Percentiles rank a stretch among this genome's conserved stretches.
phyloP scores from a whole-genome alignment of 176 grass and related monocot genomes.

The Bolboschoenus planiculmis region DNA sequence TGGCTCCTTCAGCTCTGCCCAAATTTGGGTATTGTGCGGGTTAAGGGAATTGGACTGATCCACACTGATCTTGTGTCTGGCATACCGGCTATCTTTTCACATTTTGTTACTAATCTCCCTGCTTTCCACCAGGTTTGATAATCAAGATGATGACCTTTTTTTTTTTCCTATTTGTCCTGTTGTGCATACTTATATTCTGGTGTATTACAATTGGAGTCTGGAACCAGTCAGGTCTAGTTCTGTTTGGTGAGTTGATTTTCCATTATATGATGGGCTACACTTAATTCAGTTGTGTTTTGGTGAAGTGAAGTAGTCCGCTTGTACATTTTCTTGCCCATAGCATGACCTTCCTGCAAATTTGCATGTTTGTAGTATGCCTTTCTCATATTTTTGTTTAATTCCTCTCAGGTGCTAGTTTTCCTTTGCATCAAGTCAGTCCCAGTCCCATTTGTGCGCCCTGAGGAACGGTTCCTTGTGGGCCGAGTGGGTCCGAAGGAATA shows the following conservation, averaged over 20 bases:
- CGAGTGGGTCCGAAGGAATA: conserved; percentile 84
- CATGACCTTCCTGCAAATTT: not conserved
- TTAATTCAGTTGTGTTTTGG: not conserved
- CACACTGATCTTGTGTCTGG: conserved; percentile 79
- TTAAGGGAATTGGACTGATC: conserved; percentile 81
- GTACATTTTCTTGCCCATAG: not conserved
- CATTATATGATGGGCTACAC: not conserved
- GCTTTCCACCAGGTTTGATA: conserved; percentile 81
- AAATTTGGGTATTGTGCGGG: conserved; percentile 64
- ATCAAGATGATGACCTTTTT: not conserved
- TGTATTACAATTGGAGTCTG: not conserved
- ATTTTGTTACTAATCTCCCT: conserved; percentile 93
- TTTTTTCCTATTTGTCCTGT: not conserved
- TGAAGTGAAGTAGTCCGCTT: not conserved
- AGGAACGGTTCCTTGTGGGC: conserved; percentile 77
- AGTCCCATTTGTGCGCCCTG: conserved; percentile 50
- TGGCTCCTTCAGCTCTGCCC: conserved; percentile 84
- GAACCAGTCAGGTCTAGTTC: not conserved
- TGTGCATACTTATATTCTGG: not conserved
- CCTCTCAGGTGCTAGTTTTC: conserved; percentile 74
- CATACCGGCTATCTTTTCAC: conserved; percentile 86
- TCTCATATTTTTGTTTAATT: not conserved
- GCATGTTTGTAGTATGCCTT: conserved; percentile 2
- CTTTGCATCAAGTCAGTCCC: conserved; percentile 88
- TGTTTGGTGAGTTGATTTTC: not conserved